Percentiles rank a stretch among this genome's conserved stretches.
Conservation (phyloP, 1,284 basidiomycete genomes). For the Irpex sp. region DNA sequence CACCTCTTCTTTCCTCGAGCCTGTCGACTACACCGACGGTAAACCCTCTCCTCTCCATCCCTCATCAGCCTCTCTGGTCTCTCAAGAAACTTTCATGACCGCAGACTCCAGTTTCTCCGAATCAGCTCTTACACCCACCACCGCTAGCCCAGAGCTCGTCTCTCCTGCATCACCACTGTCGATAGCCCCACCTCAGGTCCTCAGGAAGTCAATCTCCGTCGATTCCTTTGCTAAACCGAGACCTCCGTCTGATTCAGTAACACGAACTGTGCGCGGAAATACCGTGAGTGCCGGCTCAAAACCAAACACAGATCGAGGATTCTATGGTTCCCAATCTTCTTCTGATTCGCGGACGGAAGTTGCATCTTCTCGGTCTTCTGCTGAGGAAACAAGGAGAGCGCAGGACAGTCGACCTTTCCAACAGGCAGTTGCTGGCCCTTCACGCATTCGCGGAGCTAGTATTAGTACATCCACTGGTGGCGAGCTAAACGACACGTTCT, state of each 20-base stretch:
- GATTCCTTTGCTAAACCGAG: slow-evolving; percentile 63
- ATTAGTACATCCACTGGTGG: slow-evolving; percentile 44
- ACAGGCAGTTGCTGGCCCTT: slow-evolving; percentile 23
- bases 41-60: slow-evolving; percentile 19
- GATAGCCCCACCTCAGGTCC: slow-evolving; percentile 31
- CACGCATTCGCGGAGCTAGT: slow-evolving; percentile 53
- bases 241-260: slow-evolving; percentile 31
- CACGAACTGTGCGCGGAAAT: slow-evolving; percentile 32
- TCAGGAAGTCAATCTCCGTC: slow-evolving; percentile 71
- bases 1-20: slow-evolving; percentile 20
- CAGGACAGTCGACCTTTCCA: slow-evolving; percentile 24
- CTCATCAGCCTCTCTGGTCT: slow-evolving; percentile 26
- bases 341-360: neutral
- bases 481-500: slow-evolving; percentile 35
- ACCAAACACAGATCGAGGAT: neutral
- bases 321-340: neutral
- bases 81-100: slow-evolving; percentile 33
- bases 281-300: slow-evolving; percentile 19
- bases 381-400: neutral
- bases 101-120: slow-evolving; percentile 23
- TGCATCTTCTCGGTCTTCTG: neutral
- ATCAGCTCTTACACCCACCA: slow-evolving; percentile 21
- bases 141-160: slow-evolving; percentile 19
- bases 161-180: slow-evolving; percentile 20
- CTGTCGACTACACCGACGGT: slow-evolving; percentile 21